A percentile compares a stretch with the other conserved stretches of the same genome.
These are phyloP conservation scores for Halteria grandinella DNA, from an alignment of 73 alveolate species.

Conservation along the genomic window DNA sequence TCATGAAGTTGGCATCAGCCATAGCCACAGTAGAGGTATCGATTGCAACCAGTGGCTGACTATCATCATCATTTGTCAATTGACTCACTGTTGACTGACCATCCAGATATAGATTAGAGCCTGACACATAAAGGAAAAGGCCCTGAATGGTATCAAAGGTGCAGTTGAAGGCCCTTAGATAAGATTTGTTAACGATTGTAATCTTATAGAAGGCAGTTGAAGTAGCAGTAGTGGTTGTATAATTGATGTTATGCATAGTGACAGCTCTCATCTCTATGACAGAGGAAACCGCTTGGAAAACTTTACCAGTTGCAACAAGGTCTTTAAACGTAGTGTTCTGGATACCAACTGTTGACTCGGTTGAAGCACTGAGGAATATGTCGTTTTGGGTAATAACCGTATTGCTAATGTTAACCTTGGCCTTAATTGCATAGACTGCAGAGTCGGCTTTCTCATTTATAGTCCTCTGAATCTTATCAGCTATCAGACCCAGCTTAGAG, in stretches of 20 bases:
- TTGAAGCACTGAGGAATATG: background rate
- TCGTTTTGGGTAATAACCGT: background rate
- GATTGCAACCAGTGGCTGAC: background rate
- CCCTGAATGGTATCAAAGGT: background rate
- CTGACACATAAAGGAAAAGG: conserved; percentile 2
- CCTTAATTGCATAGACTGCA: conserved; percentile 15
- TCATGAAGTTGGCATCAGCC: background rate
- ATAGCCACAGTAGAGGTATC: conserved; percentile 1
- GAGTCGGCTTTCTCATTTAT: background rate
- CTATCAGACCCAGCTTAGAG: background rate
- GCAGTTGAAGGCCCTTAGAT: background rate
- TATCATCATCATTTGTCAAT: background rate
- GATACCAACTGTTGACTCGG: conserved; percentile 7
- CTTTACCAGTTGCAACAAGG: background rate
- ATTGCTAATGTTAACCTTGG: conserved; percentile 2
- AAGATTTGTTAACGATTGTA: background rate
- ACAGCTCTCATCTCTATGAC: background rate
- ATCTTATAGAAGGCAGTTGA: background rate
- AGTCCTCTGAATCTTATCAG: conserved; percentile 14
- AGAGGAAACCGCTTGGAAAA: conserved; percentile 5
- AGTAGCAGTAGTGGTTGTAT: background rate
- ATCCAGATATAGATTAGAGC: background rate
- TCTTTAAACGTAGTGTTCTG: background rate
- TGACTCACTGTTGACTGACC: background rate
- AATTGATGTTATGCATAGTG: background rate